Evolutionary conservation across 2,329 filamentous ascomycete genomes (phyloP).

Genomic region (Pseudogymnoascus sp.): DNA sequence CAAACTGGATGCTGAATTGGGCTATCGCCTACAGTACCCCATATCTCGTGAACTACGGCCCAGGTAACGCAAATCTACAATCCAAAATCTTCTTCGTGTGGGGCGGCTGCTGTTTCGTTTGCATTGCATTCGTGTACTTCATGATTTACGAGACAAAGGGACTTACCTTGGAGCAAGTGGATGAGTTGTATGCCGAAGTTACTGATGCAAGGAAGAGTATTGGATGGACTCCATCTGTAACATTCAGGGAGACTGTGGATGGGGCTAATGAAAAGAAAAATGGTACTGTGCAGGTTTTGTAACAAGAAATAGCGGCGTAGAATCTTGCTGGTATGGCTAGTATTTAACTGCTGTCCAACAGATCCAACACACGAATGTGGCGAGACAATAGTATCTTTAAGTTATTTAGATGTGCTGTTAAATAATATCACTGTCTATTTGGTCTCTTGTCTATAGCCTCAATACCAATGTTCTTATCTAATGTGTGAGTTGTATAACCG

Average conservation of each 20-base stretch:
- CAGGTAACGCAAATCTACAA: slow-evolving; percentile 62
- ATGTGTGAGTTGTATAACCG: background rate
- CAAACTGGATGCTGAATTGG: slow-evolving; percentile 76
- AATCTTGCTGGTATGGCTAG: background rate
- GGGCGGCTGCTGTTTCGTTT: slow-evolving; percentile 68
- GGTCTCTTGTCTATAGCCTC: background rate
- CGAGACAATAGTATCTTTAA: background rate
- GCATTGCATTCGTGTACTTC: slow-evolving; percentile 65
- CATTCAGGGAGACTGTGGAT: slow-evolving; percentile 20
- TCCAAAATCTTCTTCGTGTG: slow-evolving; percentile 76
- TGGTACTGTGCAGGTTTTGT: background rate
- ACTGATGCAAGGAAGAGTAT: slow-evolving; percentile 65
- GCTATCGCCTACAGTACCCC: slow-evolving; percentile 76
- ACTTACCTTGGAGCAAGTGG: slow-evolving; percentile 70
- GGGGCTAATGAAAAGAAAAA: background rate
- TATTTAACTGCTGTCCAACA: background rate
- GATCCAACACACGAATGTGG: background rate
- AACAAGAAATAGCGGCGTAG: background rate
- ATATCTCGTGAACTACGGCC: slow-evolving; percentile 66
- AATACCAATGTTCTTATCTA: background rate
- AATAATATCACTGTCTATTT: background rate
- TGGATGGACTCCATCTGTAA: slow-evolving; percentile 41
- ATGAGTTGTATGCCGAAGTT: slow-evolving; percentile 71
- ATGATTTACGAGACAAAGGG: slow-evolving; percentile 75
- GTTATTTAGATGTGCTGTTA: background rate